These are phyloP conservation scores for Microcos paniculata DNA, from an alignment of 345 rosid species.

Conservation along the genomic window DNA sequence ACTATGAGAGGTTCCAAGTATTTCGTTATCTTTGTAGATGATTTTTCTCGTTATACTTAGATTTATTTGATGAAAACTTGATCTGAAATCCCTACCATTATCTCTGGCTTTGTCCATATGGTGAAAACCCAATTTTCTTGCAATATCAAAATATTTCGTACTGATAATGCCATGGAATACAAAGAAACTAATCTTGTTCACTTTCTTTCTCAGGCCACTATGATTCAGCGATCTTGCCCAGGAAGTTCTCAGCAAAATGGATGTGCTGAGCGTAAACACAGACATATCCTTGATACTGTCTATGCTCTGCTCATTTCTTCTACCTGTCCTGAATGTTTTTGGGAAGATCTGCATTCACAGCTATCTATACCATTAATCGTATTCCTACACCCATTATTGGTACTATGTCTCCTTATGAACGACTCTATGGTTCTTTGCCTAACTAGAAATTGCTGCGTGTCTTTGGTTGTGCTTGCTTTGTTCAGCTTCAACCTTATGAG, in stretches of 20 bases:
- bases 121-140: neutral
- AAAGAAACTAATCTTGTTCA: neutral
- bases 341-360: conserved; percentile 9
- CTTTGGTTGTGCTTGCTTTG: neutral
- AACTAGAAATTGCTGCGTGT: neutral
- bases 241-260: conserved; percentile 10
- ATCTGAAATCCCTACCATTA: neutral
- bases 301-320: neutral
- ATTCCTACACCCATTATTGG: neutral
- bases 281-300: neutral
- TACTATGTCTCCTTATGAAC: neutral
- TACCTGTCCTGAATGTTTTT: neutral
- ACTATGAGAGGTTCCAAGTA: neutral
- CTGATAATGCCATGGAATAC: neutral
- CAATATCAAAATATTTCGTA: neutral
- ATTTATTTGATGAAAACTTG: neutral
- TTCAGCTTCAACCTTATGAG: neutral
- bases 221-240: neutral
- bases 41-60: conserved; percentile 1
- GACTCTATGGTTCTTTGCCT: neutral
- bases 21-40: conserved; percentile 8
- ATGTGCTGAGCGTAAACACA: neutral
- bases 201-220: neutral
- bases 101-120: neutral
- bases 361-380: neutral